Evolutionary conservation across 2,329 filamentous ascomycete species (phyloP), one percentile per base, ranked within the genome.

Genomic region (Aciculosporium take): DNA sequence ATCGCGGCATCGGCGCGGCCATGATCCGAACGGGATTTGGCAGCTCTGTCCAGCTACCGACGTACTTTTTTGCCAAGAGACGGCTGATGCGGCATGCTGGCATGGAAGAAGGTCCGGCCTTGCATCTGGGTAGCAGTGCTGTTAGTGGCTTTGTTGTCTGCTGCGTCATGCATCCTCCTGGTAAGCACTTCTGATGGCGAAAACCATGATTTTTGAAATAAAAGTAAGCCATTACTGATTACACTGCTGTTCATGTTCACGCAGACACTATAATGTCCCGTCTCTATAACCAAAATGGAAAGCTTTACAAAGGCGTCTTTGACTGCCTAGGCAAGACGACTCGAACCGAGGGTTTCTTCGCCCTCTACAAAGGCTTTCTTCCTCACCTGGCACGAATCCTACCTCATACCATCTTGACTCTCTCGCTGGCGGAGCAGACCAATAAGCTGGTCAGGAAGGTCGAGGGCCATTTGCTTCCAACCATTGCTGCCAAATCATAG

Each of bases 251-350:
- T 17, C n/a, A n/a, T n/a, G n/a, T n/a, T 33, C 30, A 29, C 13
- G 46, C 31, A 74, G 91, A 98, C 61, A 98, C 91, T 5, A 84
- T 98, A 64, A 98, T 98, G 91, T 91, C 86, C 47, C 82, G 91
- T 48, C 81, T 98, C 70, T 98, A 98, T 71, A 98, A 98, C 68
- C 91, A 98, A 62, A 94, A 88, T 47, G 91, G 91, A 40, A 94
- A 95, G 58, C 72, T 98, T n/a, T 98, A 98, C 69, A 80, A 74
- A 51, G 84, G 88, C 44, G 85, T 93, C 4, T 84, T 94, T 48
- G 91, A 98, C 64, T 98, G 91, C 59, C 64, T 96, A 45, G 76
- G 74, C 58, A 88, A 94, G 66, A 98, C 91, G 0, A 72, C 98
- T 46, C 81, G 80, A 58, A 94, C 86, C 0, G 91, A 98, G 60